These are phyloP conservation scores for Neocucurbitaria cava DNA, from an alignment of 2,329 filamentous ascomycete species.

Conservation along the genomic window DNA sequence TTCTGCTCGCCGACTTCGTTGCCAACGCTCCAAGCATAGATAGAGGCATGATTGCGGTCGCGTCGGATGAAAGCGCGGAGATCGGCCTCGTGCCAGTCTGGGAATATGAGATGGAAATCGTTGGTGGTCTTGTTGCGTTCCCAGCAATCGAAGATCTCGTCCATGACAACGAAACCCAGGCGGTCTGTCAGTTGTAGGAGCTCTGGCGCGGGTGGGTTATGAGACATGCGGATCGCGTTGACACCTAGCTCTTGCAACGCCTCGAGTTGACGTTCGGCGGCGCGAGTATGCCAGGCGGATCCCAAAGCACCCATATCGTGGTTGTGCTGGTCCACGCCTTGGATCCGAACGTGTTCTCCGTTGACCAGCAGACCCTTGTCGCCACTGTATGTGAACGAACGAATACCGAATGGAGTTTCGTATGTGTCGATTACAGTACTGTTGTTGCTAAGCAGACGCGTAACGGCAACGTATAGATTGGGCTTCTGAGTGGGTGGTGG, in stretches of 20 bases:
- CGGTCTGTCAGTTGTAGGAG: constrained; percentile 59
- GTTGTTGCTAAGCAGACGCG: constrained; percentile 40
- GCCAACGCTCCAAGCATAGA: constrained; percentile 61
- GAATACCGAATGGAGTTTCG: constrained; percentile 60
- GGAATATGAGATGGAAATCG: constrained; percentile 61
- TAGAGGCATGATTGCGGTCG: constrained; percentile 63
- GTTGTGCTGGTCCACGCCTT: constrained; percentile 61
- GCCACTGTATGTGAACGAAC: constrained; percentile 51
- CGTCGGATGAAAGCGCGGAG: constrained; percentile 60
- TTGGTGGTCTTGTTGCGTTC: constrained; percentile 53
- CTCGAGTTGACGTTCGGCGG: constrained; percentile 58
- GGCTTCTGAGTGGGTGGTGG: constrained; percentile 56
- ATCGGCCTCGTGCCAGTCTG: constrained; percentile 62
- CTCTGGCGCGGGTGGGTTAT: constrained; percentile 62
- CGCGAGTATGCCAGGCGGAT: constrained; percentile 59
- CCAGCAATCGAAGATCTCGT: constrained; percentile 64
- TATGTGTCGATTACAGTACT: constrained; percentile 52
- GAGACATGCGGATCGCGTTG: constrained; percentile 61
- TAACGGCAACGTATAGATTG: constrained; percentile 58
- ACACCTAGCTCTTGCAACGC: constrained; percentile 59
- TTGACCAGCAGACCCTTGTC: constrained; percentile 58
- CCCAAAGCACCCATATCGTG: constrained; percentile 61
- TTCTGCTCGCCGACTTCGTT: constrained; percentile 62
- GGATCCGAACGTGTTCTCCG: constrained; percentile 53
- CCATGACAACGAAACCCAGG: constrained; percentile 59